Evolutionary conservation across 139 green algal genomes (phyloP).

Genomic region (Chlamydomonas eustigma): DNA sequence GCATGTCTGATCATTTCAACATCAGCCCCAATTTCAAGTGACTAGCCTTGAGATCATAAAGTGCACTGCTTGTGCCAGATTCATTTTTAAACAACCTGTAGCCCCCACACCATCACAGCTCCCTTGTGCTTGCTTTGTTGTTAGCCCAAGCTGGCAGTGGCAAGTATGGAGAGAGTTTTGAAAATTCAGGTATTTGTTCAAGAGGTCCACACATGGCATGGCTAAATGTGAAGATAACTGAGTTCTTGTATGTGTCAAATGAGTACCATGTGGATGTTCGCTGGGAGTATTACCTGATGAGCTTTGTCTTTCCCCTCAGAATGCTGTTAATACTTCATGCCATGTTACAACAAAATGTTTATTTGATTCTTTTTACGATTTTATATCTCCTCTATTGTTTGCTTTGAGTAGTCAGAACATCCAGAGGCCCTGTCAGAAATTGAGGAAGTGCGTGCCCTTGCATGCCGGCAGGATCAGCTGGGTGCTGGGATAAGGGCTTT

Average conservation of each 20-base stretch:
- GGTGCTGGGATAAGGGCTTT: neutral
- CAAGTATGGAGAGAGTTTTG: neutral
- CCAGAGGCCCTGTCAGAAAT: neutral
- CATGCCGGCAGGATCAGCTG: neutral
- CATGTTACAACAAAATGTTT: neutral
- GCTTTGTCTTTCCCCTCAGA: too few species aligned
- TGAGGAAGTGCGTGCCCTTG: neutral
- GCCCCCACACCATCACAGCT: neutral
- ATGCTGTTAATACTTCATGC: neutral
- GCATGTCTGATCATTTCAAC: neutral
- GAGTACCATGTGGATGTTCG: neutral
- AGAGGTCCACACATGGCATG: neutral
- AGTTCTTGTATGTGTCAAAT: neutral
- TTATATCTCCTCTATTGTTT: neutral
- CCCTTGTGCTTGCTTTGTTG: neutral
- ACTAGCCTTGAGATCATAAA: neutral
- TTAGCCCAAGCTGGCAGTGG: neutral
- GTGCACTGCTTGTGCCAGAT: neutral
- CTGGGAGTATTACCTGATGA: neutral
- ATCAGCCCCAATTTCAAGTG: neutral
- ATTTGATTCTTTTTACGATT: neutral
- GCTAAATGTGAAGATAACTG: neutral
- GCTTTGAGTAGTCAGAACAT: neutral
- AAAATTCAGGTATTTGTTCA: neutral
- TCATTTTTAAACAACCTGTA: too few species aligned